Evolutionary conservation across 164 flowering plant species (phyloP).

Genomic region (Vitis labrusca): DNA sequence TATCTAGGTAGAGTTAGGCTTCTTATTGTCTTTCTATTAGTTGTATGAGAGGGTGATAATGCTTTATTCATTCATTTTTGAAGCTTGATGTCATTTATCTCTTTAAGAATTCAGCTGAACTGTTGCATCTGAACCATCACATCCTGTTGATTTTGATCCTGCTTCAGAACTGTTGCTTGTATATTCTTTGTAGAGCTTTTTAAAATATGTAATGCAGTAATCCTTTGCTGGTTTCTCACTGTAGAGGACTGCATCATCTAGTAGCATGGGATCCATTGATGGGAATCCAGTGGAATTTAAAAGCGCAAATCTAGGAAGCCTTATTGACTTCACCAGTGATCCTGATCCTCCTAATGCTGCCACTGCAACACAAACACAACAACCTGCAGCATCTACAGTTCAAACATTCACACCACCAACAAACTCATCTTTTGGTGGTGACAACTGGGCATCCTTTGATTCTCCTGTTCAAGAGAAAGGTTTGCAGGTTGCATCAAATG

Average conservation of each 20-base stretch:
- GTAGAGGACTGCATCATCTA: constrained; percentile 21
- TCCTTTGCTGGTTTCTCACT: background rate
- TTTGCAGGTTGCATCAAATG: constrained; percentile 7
- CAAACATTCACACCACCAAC: too few relatives aligned
- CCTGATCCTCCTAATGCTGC: constrained; percentile 23
- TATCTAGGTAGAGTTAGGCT: too few relatives aligned
- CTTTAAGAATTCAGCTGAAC: too few relatives aligned
- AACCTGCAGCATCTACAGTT: background rate
- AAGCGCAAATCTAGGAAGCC: constrained; percentile 19
- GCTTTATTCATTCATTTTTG: too few relatives aligned
- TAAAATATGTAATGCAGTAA: background rate
- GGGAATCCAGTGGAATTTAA: constrained; percentile 14
- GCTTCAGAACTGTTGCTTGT: too few relatives aligned
- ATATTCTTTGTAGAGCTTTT: background rate
- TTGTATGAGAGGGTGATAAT: too few relatives aligned
- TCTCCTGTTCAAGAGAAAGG: constrained; percentile 14
- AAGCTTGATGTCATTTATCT: too few relatives aligned
- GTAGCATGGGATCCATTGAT: background rate
- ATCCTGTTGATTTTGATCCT: too few relatives aligned
- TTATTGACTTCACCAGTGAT: constrained; percentile 33
- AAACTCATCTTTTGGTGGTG: constrained; percentile 8
- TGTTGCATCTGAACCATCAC: too few relatives aligned
- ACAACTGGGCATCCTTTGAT: constrained; percentile 18
- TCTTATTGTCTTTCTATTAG: too few relatives aligned
- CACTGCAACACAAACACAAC: constrained; percentile 14